Conservation (phyloP, 441 rosid genomes). For the Jatropha multifida region DNA sequence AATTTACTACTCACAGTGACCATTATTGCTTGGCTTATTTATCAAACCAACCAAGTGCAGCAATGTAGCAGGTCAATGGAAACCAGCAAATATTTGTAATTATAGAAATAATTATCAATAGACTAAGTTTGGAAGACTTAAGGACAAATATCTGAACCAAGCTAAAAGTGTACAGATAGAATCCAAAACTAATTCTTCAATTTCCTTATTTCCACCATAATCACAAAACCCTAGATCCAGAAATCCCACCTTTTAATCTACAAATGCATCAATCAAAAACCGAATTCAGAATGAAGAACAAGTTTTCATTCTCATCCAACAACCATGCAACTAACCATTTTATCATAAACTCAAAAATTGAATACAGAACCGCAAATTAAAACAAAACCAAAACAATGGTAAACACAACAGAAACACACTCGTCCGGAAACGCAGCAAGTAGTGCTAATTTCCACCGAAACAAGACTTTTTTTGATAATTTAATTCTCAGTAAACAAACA, state of each 20-base stretch:
- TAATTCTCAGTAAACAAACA: conserved; percentile 20
- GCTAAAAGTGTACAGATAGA: neutral
- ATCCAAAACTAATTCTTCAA: neutral
- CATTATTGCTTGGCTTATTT: too few species aligned
- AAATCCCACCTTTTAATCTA: neutral
- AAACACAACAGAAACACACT: conserved; percentile 10
- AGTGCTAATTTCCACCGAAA: neutral
- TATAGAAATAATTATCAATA: neutral
- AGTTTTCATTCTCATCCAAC: conserved; percentile 8
- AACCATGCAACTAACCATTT: neutral
- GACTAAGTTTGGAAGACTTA: neutral
- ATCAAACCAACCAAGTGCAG: neutral
- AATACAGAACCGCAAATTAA: neutral
- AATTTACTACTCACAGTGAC: conserved; percentile 18
- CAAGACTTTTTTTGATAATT: neutral
- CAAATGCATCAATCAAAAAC: conserved; percentile 11
- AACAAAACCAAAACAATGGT: neutral
- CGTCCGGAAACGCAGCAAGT: conserved; percentile 16
- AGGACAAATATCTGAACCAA: too few species aligned
- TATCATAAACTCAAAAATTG: neutral
- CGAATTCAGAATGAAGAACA: conserved; percentile 7
- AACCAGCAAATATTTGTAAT: neutral
- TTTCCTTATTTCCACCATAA: neutral
- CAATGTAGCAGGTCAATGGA: neutral
- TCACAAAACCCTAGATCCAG: conserved; percentile 29